Evolutionary conservation across 2,329 filamentous ascomycete genomes (phyloP).

Genomic region (Fusarium pilosicola): DNA sequence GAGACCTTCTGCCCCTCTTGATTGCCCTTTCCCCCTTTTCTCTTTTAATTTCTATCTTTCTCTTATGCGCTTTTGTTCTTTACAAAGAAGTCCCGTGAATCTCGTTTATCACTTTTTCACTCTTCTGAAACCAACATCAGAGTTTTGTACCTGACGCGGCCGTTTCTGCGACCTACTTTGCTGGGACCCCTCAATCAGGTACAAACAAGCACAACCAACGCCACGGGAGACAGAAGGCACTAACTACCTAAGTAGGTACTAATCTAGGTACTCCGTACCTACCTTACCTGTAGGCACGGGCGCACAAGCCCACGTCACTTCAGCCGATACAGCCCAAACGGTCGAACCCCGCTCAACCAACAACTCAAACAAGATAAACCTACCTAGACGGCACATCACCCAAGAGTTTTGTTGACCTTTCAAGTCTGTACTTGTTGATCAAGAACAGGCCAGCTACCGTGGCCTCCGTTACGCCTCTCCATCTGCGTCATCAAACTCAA

Average conservation of each 20-base stretch:
- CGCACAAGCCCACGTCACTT: slow-evolving; percentile 18
- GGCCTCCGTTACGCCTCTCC: not conserved
- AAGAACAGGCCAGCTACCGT: slow-evolving; percentile 9
- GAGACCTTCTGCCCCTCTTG: slow-evolving; percentile 18
- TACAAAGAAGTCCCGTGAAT: not conserved
- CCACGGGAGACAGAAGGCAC: slow-evolving; percentile 7
- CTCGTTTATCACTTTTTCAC: not conserved
- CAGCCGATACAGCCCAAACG: slow-evolving; percentile 13
- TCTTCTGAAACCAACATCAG: slow-evolving; percentile 3
- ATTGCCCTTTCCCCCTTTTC: slow-evolving; percentile 3
- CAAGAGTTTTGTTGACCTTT: not conserved
- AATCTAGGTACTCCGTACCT: slow-evolving; percentile 10
- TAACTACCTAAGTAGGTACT: not conserved
- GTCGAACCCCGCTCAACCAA: slow-evolving; percentile 40
- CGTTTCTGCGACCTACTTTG: slow-evolving; percentile 44
- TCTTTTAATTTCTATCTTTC: not conserved
- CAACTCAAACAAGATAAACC: slow-evolving; percentile 20
- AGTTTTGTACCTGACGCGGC: slow-evolving; percentile 41
- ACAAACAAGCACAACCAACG: not conserved
- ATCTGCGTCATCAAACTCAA: slow-evolving; percentile 14
- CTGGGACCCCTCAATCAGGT: slow-evolving; percentile 34
- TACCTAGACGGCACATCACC: not conserved
- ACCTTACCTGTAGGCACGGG: not conserved
- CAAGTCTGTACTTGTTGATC: slow-evolving; percentile 10
- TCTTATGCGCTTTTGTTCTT: not conserved